Evolutionary conservation across 148 eudicot genomes (phyloP).

Genomic region (Chenopodium berlandieri): DNA sequence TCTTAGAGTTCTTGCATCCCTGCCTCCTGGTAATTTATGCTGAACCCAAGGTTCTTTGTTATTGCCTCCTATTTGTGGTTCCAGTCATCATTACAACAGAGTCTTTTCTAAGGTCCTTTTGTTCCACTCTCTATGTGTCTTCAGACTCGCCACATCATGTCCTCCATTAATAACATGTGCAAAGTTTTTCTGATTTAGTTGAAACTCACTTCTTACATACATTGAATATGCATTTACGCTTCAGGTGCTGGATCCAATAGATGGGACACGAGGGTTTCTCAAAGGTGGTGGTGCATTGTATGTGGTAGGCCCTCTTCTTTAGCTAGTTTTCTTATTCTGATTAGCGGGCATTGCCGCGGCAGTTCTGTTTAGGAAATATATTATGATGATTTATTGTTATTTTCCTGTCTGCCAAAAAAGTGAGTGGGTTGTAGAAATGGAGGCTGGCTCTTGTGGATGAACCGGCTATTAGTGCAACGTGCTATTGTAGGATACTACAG

Average conservation of each 20-base stretch:
- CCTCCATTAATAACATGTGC: not conserved
- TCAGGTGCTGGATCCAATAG: conserved; percentile 96
- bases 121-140: not conserved
- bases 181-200: not conserved
- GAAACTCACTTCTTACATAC: not conserved
- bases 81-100: not conserved
- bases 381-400: not conserved
- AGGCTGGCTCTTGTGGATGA: not conserved
- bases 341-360: not conserved
- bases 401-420: not conserved
- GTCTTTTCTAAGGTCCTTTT: conserved; percentile 1
- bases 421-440: not conserved
- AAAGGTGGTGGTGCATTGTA: conserved; percentile 75
- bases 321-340: not conserved
- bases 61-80: not conserved
- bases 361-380: not conserved
- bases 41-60: not conserved
- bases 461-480: no score
- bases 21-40: not conserved
- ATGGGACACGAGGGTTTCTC: conserved; percentile 89
- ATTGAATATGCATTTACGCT: not conserved
- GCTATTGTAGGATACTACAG: not conserved
- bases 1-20: not conserved
- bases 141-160: not conserved
- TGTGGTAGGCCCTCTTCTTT: conserved; percentile 63